Evolutionary conservation across 169 alveolate genomes (phyloP).

Genomic region (Plasmodium berghei): DNA sequence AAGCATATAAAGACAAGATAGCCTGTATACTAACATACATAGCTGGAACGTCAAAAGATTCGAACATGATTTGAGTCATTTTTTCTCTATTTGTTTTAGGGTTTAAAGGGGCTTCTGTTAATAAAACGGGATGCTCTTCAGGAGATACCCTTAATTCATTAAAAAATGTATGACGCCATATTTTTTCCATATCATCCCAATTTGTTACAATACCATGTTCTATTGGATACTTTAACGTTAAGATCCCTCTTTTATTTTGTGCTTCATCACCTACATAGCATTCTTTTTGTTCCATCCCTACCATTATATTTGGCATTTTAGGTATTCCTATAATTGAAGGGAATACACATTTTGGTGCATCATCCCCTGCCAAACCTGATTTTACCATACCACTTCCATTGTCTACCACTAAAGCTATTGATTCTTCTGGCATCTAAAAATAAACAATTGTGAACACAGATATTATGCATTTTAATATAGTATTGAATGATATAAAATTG

Average conservation of each 20-base stretch:
- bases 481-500: background rate
- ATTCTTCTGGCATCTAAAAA: conserved; percentile 61
- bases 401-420: conserved; percentile 97
- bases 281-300: conserved; percentile 97
- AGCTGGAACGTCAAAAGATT: conserved; percentile 98
- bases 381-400: conserved; percentile 99
- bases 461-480: background rate
- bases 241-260: conserved; percentile 97
- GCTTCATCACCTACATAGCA: conserved; percentile 99
- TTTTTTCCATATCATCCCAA: conserved; percentile 99
- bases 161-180: conserved; percentile 98
- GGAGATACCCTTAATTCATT: conserved; percentile 97
- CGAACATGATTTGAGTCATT: conserved; percentile 98
- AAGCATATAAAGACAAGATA: conserved; percentile 97
- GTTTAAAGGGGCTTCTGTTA: conserved; percentile 98
- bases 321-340: conserved; percentile 99
- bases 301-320: conserved; percentile 95
- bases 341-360: conserved; percentile 98
- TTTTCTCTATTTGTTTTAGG: conserved; percentile 97
- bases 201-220: conserved; percentile 99
- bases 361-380: conserved; percentile 99
- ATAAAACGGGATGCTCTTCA: conserved; percentile 96
- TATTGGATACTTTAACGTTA: conserved; percentile 97
- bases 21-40: conserved; percentile 98
- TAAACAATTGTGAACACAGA: background rate